Base-by-base conservation (phyloP, 2,329 filamentous ascomycete genomes). In the Thermochaetoides dissita region DNA sequence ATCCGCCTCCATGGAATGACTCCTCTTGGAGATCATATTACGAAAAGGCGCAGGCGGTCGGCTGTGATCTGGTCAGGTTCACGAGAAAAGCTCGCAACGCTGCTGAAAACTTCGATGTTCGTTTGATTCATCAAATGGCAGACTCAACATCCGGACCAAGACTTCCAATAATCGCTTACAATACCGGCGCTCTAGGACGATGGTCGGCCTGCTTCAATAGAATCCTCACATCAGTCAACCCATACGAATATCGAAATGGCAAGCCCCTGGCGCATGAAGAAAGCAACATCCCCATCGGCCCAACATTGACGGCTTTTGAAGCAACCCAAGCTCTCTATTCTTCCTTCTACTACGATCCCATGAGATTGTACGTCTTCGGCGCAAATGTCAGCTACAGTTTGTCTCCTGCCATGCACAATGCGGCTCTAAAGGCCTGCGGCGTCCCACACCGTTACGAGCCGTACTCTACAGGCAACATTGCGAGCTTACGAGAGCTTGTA, bases 401-500 rank as follows among this genome's bases (percentile, higher is more conserved):
- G 43, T 86, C 82, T 0, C 82, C 83, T 1, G 77, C 79, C 6
- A 87, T 87, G 81, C 82, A 88, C 57, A 83, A 78, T 42, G 69
- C 78, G 6, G 82, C 81, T 0, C 76, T 83, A 44, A 65, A 68
- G 40, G 71, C 69, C 1, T 81, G 76, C 49, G 82, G 81, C 0
- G 74, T 87, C 56, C 76, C 75, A 0, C 82, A 87, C 51, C 59
- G 67, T 6, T 86, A 84, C 54, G 61, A 66, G n/a, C 74, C 76
- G 1, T 68, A 76, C 43, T 79, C 82, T 39, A 76, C 77, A 6
- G 62, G 68, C 11, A 74, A 74, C 0, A 57, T 87, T 8, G 71
- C 74, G 33, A 73, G 74, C 8, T 63, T 87, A n/a, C 70, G 72
- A 48, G 68, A 74, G 12, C 63, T 84, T 2, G 73, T 81, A 28